These are phyloP conservation scores for Suillus brevipes DNA, from an alignment of 768 basidiomycete genomes.

Conservation along the genomic window DNA sequence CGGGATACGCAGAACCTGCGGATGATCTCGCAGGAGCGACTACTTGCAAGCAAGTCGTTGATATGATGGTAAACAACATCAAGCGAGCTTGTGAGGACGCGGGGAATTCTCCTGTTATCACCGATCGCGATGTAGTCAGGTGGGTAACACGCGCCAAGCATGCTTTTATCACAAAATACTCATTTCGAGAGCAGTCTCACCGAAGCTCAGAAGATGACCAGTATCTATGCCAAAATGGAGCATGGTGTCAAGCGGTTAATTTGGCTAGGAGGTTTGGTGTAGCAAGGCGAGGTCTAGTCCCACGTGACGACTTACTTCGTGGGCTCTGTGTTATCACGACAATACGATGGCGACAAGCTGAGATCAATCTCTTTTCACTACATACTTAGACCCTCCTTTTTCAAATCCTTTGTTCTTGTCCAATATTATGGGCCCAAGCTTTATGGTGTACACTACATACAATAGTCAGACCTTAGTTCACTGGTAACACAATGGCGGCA, in stretches of 20 bases:
- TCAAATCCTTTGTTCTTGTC: not conserved
- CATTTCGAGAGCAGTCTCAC: slow-evolving; percentile 50
- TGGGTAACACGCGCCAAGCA: slow-evolving; percentile 30
- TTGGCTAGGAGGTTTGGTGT: slow-evolving; percentile 72
- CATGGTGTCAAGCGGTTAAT: slow-evolving; percentile 88
- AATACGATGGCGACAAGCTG: not conserved
- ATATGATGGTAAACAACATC: slow-evolving; percentile 73
- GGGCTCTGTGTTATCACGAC: not conserved
- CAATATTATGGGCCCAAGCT: not conserved
- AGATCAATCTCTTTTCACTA: not conserved
- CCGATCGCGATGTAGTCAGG: slow-evolving; percentile 77
- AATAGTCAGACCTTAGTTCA: not conserved
- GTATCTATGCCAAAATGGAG: slow-evolving; percentile 89
- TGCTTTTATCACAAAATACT: not conserved
- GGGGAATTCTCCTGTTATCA: slow-evolving; percentile 48
- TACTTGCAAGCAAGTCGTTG: slow-evolving; percentile 77
- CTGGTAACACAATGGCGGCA: not conserved
- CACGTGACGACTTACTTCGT: not conserved
- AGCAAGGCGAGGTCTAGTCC: not conserved
- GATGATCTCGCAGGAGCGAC: slow-evolving; percentile 61
- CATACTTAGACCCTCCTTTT: not conserved
- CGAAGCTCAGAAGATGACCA: slow-evolving; percentile 84
- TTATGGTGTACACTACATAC: not conserved
- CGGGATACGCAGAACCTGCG: slow-evolving; percentile 51
- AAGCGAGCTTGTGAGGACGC: slow-evolving; percentile 64